These are phyloP conservation scores for Xerocomus amazonicus DNA, from an alignment of 1,284 basidiomycete genomes.

Conservation along the genomic window DNA sequence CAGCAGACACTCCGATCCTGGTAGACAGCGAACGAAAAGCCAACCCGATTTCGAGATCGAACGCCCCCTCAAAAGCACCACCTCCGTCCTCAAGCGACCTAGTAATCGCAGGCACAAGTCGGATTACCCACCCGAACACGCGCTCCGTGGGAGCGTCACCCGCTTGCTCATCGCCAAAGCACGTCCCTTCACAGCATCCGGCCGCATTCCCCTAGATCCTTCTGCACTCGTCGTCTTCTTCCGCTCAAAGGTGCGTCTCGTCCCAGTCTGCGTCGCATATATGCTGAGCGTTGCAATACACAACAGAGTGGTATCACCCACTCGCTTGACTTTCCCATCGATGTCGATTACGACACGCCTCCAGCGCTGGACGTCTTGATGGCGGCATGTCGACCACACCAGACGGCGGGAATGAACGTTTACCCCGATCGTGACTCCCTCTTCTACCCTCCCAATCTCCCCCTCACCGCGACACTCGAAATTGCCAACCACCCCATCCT, in stretches of 20 bases:
- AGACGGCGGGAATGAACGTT: slow-evolving; percentile 49
- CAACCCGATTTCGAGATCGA: slow-evolving; percentile 59
- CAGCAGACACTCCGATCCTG: slow-evolving; percentile 32
- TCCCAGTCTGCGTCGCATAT: neutral
- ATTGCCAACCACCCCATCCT: slow-evolving; percentile 76
- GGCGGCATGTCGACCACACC: slow-evolving; percentile 66
- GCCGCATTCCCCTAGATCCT: slow-evolving; percentile 68
- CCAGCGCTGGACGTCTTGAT: slow-evolving; percentile 78
- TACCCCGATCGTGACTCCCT: slow-evolving; percentile 61
- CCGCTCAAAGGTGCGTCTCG: slow-evolving; percentile 59
- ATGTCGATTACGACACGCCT: slow-evolving; percentile 68
- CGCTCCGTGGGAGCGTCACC: slow-evolving; percentile 55
- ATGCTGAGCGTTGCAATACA: neutral
- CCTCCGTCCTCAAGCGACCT: slow-evolving; percentile 29
- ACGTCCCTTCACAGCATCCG: slow-evolving; percentile 61
- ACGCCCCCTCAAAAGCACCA: slow-evolving; percentile 41
- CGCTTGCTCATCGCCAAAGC: slow-evolving; percentile 57
- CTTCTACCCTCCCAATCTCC: slow-evolving; percentile 69
- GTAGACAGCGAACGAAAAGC: slow-evolving; percentile 36
- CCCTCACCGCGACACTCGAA: slow-evolving; percentile 70
- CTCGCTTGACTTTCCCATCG: slow-evolving; percentile 76
- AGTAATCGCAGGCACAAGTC: slow-evolving; percentile 32
- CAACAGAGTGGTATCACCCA: slow-evolving; percentile 70
- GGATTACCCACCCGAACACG: slow-evolving; percentile 48
- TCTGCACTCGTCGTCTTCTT: slow-evolving; percentile 70